Conservation (phyloP, 2,329 filamentous ascomycete species). For the Claviceps fusiformis region DNA sequence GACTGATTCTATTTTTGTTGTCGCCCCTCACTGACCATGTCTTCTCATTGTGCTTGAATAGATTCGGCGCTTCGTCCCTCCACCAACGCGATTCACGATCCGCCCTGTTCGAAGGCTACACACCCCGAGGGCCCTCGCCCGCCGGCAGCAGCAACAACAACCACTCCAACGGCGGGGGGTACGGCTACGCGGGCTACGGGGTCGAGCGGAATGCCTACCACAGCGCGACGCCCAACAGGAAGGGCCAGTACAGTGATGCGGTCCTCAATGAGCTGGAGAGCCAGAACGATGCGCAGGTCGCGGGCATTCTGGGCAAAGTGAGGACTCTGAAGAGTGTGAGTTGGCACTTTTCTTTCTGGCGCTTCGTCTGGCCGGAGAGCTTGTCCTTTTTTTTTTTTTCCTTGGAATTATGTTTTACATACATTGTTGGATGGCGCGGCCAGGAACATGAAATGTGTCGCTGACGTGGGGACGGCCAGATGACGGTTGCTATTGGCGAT, state of each 20-base stretch:
- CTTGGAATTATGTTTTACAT: too few species aligned
- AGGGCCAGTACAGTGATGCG: conserved; percentile 84
- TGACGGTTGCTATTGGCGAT: conserved; percentile 85
- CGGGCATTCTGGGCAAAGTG: conserved; percentile 85
- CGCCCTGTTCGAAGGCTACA: conserved; percentile 65
- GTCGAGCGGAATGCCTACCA: conserved; percentile 33
- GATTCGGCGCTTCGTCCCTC: conserved; percentile 54
- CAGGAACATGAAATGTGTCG: too few species aligned
- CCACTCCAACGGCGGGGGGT: background rate
- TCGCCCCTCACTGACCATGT: background rate
- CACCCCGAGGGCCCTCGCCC: conserved; percentile 23
- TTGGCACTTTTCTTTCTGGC: conserved; percentile 10
- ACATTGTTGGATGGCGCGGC: too few species aligned
- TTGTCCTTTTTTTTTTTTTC: too few species aligned
- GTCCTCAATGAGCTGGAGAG: conserved; percentile 88
- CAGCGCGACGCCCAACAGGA: conserved; percentile 58
- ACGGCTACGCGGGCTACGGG: conserved; percentile 33
- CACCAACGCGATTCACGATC: conserved; percentile 62
- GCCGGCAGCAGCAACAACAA: conserved; percentile 6
- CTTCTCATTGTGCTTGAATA: conserved; percentile 16
- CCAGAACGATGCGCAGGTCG: conserved; percentile 83
- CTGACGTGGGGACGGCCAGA: conserved; percentile 31
- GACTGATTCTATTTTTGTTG: too few species aligned
- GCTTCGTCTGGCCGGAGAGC: too few species aligned
- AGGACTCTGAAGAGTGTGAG: conserved; percentile 76